These are phyloP conservation scores for Pisolithus marmoratus DNA, from an alignment of 768 basidiomycete genomes.

Conservation along the genomic window DNA sequence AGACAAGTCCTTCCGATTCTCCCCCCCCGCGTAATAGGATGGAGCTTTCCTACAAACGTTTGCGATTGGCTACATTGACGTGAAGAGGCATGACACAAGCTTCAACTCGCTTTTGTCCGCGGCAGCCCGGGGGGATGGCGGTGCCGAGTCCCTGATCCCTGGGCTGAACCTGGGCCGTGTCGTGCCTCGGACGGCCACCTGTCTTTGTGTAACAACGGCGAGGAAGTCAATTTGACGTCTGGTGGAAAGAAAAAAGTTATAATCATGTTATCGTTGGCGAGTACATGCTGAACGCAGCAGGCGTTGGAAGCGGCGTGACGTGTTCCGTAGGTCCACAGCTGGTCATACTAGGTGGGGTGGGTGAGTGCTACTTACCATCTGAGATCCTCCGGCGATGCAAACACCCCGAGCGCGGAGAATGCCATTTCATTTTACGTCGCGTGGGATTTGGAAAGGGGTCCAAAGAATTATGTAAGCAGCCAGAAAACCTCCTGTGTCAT, in stretches of 20 bases:
- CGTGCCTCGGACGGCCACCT: neutral
- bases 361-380: conserved; percentile 13
- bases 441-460: neutral
- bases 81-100: conserved; percentile 4
- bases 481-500: neutral
- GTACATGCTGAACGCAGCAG: neutral
- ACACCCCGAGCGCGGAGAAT: conserved; percentile 28
- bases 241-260: neutral
- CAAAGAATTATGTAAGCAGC: neutral
- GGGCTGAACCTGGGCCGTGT: neutral
- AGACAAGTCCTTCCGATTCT: neutral
- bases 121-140: conserved; percentile 9
- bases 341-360: neutral
- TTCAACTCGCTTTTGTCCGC: conserved; percentile 8
- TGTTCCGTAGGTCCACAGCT: neutral
- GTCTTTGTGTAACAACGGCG: neutral
- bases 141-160: conserved; percentile 3
- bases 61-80: conserved; percentile 2
- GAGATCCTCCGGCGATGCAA: conserved; percentile 29
- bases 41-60: neutral
- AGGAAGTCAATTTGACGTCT: neutral
- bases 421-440: conserved; percentile 12
- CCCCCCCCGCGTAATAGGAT: neutral
- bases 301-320: neutral
- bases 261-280: too few relatives aligned